phyloP scores from a whole-genome alignment of 139 green algal genomes.

The Closterium sp. region DNA sequence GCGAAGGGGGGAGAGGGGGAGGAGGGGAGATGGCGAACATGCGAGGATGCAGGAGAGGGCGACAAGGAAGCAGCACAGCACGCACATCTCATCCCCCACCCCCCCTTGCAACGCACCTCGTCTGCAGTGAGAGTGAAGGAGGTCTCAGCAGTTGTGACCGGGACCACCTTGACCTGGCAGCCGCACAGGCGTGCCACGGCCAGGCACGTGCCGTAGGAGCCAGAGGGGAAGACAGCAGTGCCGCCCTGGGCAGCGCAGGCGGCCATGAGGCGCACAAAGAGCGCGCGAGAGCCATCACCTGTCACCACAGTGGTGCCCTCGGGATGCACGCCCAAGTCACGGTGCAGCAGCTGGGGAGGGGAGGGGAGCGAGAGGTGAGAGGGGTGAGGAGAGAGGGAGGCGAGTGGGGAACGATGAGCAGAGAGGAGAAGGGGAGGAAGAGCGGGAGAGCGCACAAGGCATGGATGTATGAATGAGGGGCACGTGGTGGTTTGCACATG shows the following conservation, averaged over 20 bases:
- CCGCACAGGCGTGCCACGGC: slow-evolving; percentile 13
- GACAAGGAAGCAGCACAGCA: neutral
- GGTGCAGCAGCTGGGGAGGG: neutral
- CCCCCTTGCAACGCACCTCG: neutral
- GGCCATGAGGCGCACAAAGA: slow-evolving; percentile 31
- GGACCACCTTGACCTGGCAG: neutral
- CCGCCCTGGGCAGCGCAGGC: slow-evolving; percentile 16
- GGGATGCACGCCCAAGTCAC: neutral
- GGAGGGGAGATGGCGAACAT: neutral
- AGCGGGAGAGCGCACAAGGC: neutral
- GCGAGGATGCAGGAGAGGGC: neutral
- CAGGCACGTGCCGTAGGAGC: slow-evolving; percentile 2
- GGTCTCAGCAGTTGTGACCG: neutral
- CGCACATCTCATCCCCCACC: neutral
- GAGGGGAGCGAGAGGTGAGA: neutral
- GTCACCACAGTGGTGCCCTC: slow-evolving; percentile 8
- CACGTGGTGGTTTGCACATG: too few relatives aligned
- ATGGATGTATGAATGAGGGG: neutral
- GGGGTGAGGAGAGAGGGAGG: neutral
- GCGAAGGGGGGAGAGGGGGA: neutral
- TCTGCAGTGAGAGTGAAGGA: slow-evolving; percentile 23
- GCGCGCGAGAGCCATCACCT: neutral
- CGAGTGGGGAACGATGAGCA: neutral
- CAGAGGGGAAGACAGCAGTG: slow-evolving; percentile 11
- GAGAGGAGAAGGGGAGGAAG: neutral